These are phyloP conservation scores for Thelonectria discophora DNA, from an alignment of 2,329 filamentous ascomycete genomes.

Conservation along the genomic window DNA sequence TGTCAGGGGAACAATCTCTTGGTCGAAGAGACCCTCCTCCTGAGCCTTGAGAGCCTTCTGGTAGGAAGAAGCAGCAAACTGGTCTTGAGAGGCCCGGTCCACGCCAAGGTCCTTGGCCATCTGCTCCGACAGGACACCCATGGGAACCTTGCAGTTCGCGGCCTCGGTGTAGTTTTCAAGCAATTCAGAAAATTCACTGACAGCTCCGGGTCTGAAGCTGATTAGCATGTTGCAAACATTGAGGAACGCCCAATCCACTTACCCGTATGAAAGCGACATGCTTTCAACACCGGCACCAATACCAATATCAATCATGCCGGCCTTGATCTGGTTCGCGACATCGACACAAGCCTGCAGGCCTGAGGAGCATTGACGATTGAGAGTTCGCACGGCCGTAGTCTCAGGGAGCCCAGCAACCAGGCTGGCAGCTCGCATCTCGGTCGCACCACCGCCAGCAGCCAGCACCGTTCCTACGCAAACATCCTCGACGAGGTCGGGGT, in stretches of 20 bases:
- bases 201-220: constrained; percentile 74
- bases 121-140: constrained; percentile 91
- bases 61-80: constrained; percentile 94
- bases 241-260: constrained; percentile 44
- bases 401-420: constrained; percentile 92
- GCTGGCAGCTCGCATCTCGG: constrained; percentile 93
- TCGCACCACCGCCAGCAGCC: constrained; percentile 91
- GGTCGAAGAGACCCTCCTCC: constrained; percentile 86
- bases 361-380: constrained; percentile 95
- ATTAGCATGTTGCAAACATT: constrained; percentile 15
- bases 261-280: constrained; percentile 94
- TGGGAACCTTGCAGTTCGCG: constrained; percentile 96
- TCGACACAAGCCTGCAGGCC: constrained; percentile 93
- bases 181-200: constrained; percentile 90
- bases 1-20: constrained; percentile 88
- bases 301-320: constrained; percentile 94
- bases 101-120: constrained; percentile 91
- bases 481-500: constrained; percentile 89
- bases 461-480: constrained; percentile 92
- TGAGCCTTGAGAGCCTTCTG: constrained; percentile 89
- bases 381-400: constrained; percentile 80
- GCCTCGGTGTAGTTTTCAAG: constrained; percentile 83
- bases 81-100: constrained; percentile 78
- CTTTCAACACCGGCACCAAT: constrained; percentile 95
- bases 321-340: constrained; percentile 89